Percentiles rank a stretch among this genome's conserved stretches.
Evolutionary conservation across 768 basidiomycete species (phyloP).

Genomic region (Leucogyrophana mollusca): DNA sequence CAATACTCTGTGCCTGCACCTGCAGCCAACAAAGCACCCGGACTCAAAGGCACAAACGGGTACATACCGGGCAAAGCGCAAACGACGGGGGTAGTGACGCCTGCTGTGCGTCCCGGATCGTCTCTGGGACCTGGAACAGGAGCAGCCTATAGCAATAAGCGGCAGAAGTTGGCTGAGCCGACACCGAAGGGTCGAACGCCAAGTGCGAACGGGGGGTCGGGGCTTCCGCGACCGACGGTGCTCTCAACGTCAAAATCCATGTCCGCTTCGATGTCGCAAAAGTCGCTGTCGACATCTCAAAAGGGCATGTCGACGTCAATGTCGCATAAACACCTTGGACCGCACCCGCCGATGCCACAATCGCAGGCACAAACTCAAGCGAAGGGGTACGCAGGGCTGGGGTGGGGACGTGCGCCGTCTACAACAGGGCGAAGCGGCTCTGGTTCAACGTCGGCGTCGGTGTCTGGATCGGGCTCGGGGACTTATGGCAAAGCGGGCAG

Average conservation of each 20-base stretch:
- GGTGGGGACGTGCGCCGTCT: slow-evolving; percentile 35
- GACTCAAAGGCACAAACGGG: slow-evolving; percentile 24
- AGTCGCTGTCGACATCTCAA: too few species aligned
- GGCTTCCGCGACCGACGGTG: slow-evolving; percentile 8
- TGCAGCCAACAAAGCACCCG: slow-evolving; percentile 17
- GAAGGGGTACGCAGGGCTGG: slow-evolving; percentile 25
- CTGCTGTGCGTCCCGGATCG: slow-evolving; percentile 53
- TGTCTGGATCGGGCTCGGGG: too few species aligned
- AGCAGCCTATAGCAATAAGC: slow-evolving; percentile 67
- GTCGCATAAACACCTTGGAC: too few species aligned
- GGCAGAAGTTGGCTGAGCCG: slow-evolving; percentile 53
- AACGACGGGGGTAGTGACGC: slow-evolving; percentile 45
- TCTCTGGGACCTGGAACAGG: slow-evolving; percentile 45
- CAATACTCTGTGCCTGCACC: slow-evolving; percentile 29
- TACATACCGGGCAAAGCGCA: slow-evolving; percentile 31
- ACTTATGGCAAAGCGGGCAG: too few species aligned
- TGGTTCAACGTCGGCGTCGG: too few species aligned
- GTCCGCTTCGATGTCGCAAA: not conserved
- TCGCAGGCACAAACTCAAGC: slow-evolving; percentile 24
- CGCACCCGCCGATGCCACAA: slow-evolving; percentile 7
- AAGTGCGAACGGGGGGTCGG: slow-evolving; percentile 16
- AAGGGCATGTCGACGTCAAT: too few species aligned
- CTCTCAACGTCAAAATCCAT: too few species aligned
- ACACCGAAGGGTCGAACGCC: slow-evolving; percentile 28
- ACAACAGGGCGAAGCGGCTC: too few species aligned